Base-by-base conservation (phyloP, 495 filamentous ascomycete genomes). In the Glarea lozoyensis region DNA sequence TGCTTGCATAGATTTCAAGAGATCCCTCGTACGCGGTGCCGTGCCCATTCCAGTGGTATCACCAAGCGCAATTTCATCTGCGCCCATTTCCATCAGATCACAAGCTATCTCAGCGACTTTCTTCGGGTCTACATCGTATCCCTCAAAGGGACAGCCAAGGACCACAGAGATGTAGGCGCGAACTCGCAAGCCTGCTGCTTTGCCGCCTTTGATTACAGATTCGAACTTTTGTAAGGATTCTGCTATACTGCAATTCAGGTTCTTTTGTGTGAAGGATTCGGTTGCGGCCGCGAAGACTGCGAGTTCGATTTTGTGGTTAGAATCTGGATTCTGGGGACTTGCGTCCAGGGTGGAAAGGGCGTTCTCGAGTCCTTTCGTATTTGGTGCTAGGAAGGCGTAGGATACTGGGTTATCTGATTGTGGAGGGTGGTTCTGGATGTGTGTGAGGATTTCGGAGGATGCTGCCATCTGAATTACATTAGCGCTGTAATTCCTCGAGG, bases 31-130 rank as follows among this genome's bases (percentile, higher is more conserved):
- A 17, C 82, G 70, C 1, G 88, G 86, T 16, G 82, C 86, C 0
- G 92, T 97, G 4, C 93, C 92, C 85, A 95, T 94, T 6, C 92
- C 92, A 1, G 92, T 97, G 0, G 92, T 98, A 54, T 98, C 92
- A 0, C 87, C 92, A 3, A 98, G 76, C 6, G 84, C 84, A 30
- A 98, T 89, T 64, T 96, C 88, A 54, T 96, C 88, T 2, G 85
- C 90, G 15, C 92, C 92, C 86, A 95, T 95, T 56, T 94, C 88
- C 6, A 98, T 73, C 22, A 96, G 64, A 13, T 71, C 73, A 0
- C 84, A 79, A 0, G 89, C 86, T 6, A 97, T 84, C 33, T 86
- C 79, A 4, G 88, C 88, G 0, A 97, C 92, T 37, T 69, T 75
- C 43, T 78, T 66, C 0, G 90, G 87, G 34, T 81, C 61, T 0